These are phyloP conservation scores for Tylopilus subfusipes DNA, from an alignment of 768 basidiomycete species.

Conservation along the genomic window DNA sequence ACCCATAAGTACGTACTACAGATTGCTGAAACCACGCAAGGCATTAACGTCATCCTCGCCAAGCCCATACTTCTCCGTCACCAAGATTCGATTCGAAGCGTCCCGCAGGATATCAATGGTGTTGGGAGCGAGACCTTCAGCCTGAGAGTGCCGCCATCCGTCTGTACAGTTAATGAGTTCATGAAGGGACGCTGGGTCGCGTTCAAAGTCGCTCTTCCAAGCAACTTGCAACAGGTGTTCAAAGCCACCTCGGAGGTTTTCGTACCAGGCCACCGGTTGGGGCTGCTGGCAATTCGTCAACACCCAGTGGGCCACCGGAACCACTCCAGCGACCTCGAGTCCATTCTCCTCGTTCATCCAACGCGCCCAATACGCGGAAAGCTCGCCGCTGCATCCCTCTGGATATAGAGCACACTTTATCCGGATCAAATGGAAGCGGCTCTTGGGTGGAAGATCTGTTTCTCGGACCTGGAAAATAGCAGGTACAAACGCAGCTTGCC, in stretches of 20 bases:
- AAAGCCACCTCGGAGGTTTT: neutral
- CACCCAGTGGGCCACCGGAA: neutral
- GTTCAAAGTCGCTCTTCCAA: neutral
- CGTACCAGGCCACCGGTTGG: neutral
- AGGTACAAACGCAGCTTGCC: neutral
- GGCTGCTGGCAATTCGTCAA: too few species aligned
- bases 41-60: neutral
- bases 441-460: too few species aligned
- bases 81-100: neutral
- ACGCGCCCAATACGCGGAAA: neutral
- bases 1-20: too few species aligned
- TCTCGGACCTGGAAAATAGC: too few species aligned
- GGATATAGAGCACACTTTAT: too few species aligned
- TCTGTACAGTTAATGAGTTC: neutral
- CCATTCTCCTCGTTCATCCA: neutral
- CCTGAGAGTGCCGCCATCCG: neutral
- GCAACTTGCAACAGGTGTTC: neutral
- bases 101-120: neutral
- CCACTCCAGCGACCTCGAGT: neutral
- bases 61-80: too few species aligned
- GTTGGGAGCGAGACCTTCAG: neutral
- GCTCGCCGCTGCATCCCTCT: neutral
- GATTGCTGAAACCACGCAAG: neutral
- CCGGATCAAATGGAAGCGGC: too few species aligned
- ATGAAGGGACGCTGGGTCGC: neutral